Percentiles rank a stretch among this genome's conserved stretches.
These are phyloP conservation scores for Nakazawaea sp. DNA, from an alignment of 805 yeast genomes.

Conservation along the genomic window DNA sequence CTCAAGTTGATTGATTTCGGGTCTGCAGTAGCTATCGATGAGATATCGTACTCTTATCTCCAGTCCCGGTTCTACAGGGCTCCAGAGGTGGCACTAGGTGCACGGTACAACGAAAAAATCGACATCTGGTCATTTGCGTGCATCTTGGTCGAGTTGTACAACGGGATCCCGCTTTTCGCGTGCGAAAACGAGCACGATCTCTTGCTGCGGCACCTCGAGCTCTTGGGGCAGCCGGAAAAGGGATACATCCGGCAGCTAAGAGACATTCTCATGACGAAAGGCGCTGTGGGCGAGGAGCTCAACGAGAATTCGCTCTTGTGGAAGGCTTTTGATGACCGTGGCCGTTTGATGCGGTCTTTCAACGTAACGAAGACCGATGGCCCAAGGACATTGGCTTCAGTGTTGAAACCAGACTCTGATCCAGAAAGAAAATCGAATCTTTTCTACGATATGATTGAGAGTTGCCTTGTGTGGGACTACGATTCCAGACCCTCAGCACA, in stretches of 20 bases:
- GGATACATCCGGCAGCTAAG: slow-evolving; percentile 32
- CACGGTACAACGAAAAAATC: slow-evolving; percentile 46
- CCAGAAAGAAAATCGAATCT: background rate
- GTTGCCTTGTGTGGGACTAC: slow-evolving; percentile 26
- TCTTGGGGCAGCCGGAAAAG: slow-evolving; percentile 41
- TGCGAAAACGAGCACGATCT: slow-evolving; percentile 44
- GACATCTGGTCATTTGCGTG: slow-evolving; percentile 95
- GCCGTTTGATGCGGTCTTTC: no score
- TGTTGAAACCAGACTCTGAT: background rate
- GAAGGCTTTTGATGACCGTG: slow-evolving; percentile 25
- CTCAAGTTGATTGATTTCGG: slow-evolving; percentile 83
- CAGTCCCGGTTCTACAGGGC: slow-evolving; percentile 72
- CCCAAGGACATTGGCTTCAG: background rate
- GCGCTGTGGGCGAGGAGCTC: slow-evolving; percentile 23
- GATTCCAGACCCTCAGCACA: background rate
- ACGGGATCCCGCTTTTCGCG: slow-evolving; percentile 41
- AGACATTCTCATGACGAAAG: slow-evolving; percentile 26
- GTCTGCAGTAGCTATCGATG: slow-evolving; percentile 42
- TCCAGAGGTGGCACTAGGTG: slow-evolving; percentile 69
- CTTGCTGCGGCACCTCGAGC: slow-evolving; percentile 32
- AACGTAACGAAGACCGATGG: no score
- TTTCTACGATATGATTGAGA: slow-evolving; percentile 19
- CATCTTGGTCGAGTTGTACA: slow-evolving; percentile 81
- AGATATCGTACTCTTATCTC: slow-evolving; percentile 41
- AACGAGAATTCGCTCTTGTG: slow-evolving; percentile 27